A percentile compares a stretch with the other conserved stretches of the same genome.
Conservation (phyloP, 805 yeast genomes). For the Suhomyces sp. region DNA sequence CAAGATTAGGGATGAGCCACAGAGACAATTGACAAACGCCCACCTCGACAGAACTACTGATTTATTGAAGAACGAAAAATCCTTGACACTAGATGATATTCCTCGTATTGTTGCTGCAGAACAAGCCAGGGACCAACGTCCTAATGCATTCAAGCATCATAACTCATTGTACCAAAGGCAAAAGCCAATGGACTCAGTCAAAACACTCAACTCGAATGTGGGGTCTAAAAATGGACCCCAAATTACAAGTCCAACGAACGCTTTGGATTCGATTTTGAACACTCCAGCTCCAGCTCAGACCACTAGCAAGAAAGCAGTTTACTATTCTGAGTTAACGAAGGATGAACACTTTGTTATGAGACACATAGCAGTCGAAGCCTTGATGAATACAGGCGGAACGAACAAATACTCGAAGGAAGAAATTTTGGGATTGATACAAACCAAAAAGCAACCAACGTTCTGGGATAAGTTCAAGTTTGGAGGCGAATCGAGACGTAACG, state of each 20-base stretch:
- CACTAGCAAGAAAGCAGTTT: slow-evolving; percentile 30
- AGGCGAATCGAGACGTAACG: slow-evolving; percentile 17
- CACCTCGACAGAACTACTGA: slow-evolving; percentile 63
- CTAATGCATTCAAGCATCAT: slow-evolving; percentile 87
- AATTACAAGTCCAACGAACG: slow-evolving; percentile 8
- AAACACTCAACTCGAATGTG: slow-evolving; percentile 11
- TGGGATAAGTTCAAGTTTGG: slow-evolving; percentile 53
- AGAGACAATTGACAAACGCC: slow-evolving; percentile 27
- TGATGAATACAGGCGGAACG: slow-evolving; percentile 28
- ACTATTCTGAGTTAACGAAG: slow-evolving; percentile 62
- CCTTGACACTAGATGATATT: slow-evolving; percentile 90
- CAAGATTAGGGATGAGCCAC: slow-evolving; percentile 38
- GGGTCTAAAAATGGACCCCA: slow-evolving; percentile 7
- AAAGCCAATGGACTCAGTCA: slow-evolving; percentile 25
- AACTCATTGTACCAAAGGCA: slow-evolving; percentile 42
- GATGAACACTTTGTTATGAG: slow-evolving; percentile 58
- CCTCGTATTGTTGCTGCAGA: slow-evolving; percentile 97
- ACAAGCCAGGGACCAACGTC: slow-evolving; percentile 89
- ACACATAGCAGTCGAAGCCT: slow-evolving; percentile 56
- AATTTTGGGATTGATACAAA: slow-evolving; percentile 40
- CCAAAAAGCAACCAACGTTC: slow-evolving; percentile 43
- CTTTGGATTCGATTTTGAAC: slow-evolving; percentile 10
- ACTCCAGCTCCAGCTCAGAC: background rate
- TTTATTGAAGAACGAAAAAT: slow-evolving; percentile 73
- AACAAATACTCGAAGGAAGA: slow-evolving; percentile 28